A percentile compares a stretch with the other conserved stretches of the same genome.
Conservation (phyloP, 2,329 filamentous ascomycete species). For the Catunica adiposa region DNA sequence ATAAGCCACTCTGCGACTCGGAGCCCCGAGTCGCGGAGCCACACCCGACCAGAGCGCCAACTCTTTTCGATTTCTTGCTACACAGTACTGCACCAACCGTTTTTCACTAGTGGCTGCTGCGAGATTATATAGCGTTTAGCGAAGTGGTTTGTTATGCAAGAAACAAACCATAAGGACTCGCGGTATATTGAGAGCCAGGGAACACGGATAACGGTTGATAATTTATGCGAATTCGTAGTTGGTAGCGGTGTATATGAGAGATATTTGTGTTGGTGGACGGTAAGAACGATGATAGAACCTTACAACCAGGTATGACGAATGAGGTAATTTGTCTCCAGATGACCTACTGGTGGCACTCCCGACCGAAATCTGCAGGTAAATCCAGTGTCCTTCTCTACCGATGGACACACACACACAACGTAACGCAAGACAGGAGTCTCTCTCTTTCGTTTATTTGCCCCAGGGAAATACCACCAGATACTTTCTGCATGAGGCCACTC, state of each 20-base stretch:
- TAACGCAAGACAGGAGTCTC: no score
- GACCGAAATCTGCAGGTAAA: no score
- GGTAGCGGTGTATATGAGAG: background rate
- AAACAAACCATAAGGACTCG: background rate
- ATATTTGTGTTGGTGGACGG: no score
- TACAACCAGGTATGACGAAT: no score
- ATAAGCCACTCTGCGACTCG: background rate
- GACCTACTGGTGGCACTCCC: no score
- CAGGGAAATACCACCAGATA: no score
- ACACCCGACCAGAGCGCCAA: no score
- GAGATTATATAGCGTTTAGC: slow-evolving; percentile 1
- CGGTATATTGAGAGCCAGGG: background rate
- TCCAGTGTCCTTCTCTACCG: no score
- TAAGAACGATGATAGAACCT: background rate
- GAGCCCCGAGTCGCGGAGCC: background rate
- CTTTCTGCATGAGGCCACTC: background rate
- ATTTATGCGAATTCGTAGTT: background rate
- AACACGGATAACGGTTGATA: background rate
- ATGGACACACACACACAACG: no score
- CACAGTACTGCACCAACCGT: background rate
- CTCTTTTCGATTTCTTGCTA: background rate
- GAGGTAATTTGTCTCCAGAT: no score
- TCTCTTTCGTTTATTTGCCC: background rate
- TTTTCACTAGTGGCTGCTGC: background rate
- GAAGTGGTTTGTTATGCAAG: slow-evolving; percentile 4